Base-by-base conservation (phyloP, 495 filamentous ascomycete genomes). In the Xylaria intraflava region DNA sequence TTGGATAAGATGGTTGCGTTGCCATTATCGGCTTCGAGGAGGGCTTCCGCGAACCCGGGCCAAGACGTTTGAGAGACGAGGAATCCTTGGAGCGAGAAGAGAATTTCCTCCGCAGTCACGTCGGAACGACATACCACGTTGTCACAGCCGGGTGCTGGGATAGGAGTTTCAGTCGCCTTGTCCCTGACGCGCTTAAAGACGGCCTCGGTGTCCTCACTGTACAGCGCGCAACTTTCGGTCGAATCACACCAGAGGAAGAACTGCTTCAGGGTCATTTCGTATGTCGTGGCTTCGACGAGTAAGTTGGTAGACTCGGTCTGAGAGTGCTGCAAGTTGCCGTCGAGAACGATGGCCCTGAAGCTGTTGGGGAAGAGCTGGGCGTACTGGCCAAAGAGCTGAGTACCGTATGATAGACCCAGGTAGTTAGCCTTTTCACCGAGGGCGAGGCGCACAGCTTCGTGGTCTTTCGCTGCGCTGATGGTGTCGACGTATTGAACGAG, bases 341-440 rank as follows among this genome's bases (percentile, higher is more conserved):
- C 67, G 33, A 65, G 58, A 2, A 59, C 57, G 22, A 69, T 49
- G 3, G 61, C 49, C 14, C 65, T 43, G 49, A 69, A 51, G 49
- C 52, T 57, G 24, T 66, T 53, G 12, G 67, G 67, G 55, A 53
- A 68, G 19, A 68, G 53, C 48, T 64, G 63, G n/a, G 67, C 67
- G 40, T 64, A 68, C 46, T 55, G 80, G 62, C 69, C 56, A 9
- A 80, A 80, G 1, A 83, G 62, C 19, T 78, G 54, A 5, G 78
- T 80, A 2, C 79, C 80, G 62, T 83, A 83, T 0, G 78, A 81
- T 2, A 78, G 66, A 5, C 80, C 80, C 5, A 67, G 23, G 14
- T 60, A 63, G 24, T 55, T 63, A 22, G 58, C 51, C 47, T 65
- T 64, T 53, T 66, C 69, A 35, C 61, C 57, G 1, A 75, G 62